These are phyloP conservation scores for Clavaria fumosa DNA, from an alignment of 768 basidiomycete genomes.

Conservation along the genomic window DNA sequence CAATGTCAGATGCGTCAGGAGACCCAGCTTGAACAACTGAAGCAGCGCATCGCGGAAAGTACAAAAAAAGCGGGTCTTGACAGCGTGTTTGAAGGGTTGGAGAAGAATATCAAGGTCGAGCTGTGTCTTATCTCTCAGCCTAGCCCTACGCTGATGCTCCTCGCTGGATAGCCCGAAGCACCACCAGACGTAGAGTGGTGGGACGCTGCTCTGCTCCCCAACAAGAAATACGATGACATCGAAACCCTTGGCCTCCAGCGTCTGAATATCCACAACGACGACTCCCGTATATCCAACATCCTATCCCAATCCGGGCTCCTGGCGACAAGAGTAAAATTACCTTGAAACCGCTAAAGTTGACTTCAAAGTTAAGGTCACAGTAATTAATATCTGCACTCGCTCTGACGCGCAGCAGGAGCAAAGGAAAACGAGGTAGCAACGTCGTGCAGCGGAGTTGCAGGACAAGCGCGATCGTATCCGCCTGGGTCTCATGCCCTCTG, in stretches of 20 bases:
- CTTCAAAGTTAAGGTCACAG: conserved; percentile 53
- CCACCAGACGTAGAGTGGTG: conserved; percentile 96
- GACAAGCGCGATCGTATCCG: conserved; percentile 90
- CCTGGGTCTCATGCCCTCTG: conserved; percentile 92
- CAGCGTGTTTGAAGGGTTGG: conserved; percentile 70
- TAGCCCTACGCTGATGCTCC: no score
- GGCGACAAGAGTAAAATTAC: conserved; percentile 67
- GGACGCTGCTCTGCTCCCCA: conserved; percentile 78
- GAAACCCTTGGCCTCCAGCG: conserved; percentile 34
- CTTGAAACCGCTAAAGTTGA: conserved; percentile 82
- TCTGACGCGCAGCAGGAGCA: conserved; percentile 62
- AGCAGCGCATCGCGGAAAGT: conserved; percentile 84
- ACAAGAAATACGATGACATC: conserved; percentile 67
- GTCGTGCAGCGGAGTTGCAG: conserved; percentile 75
- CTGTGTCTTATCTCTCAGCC: no score
- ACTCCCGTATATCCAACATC: conserved; percentile 92
- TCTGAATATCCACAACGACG: conserved; percentile 46
- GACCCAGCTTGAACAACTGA: conserved; percentile 74
- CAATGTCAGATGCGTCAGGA: conserved; percentile 65
- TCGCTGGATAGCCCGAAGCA: conserved; percentile 58
- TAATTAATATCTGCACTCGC: no score
- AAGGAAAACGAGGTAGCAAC: conserved; percentile 92
- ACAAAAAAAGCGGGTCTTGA: conserved; percentile 90
- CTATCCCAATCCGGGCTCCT: conserved; percentile 88
- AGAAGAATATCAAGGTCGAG: conserved; percentile 85